phyloP scores from a whole-genome alignment of 2,329 filamentous ascomycete species.

The Sporothrix protearum region DNA sequence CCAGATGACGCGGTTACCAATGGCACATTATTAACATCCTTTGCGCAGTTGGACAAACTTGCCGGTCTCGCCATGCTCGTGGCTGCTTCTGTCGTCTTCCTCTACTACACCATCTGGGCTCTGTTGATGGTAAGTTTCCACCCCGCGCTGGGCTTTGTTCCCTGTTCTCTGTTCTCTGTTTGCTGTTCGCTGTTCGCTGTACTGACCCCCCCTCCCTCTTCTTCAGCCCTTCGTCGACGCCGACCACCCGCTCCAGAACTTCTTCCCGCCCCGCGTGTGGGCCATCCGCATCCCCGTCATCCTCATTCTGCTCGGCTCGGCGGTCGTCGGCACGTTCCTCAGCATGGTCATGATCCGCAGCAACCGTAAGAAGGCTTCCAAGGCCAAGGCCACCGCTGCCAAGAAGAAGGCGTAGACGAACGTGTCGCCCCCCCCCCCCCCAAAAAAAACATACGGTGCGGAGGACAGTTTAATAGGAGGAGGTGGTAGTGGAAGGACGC shows the following conservation, averaged over 20 bases:
- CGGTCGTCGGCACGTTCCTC: slow-evolving; percentile 93
- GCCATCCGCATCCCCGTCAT: slow-evolving; percentile 98
- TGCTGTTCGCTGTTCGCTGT: slow-evolving; percentile 19
- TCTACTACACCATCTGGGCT: slow-evolving; percentile 97
- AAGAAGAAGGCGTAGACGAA: slow-evolving; percentile 76
- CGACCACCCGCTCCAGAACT: slow-evolving; percentile 84
- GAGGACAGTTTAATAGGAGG: not conserved
- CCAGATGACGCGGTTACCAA: not conserved
- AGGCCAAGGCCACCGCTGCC: slow-evolving; percentile 68
- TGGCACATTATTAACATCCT: not conserved
- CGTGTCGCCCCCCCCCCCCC: too few relatives aligned
- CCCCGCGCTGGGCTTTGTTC: not conserved
- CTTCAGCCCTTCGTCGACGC: slow-evolving; percentile 90
- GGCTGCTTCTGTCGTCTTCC: slow-evolving; percentile 60
- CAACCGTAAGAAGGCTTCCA: slow-evolving; percentile 95
- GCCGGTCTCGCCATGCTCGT: slow-evolving; percentile 65
- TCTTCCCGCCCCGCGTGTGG: slow-evolving; percentile 98
- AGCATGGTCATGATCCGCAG: slow-evolving; percentile 98
- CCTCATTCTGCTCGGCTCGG: slow-evolving; percentile 83
- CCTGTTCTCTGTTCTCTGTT: slow-evolving; percentile 19
- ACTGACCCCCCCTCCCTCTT: slow-evolving; percentile 17
- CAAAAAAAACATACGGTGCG: not conserved
- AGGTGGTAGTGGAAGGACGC: not conserved
- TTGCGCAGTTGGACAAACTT: slow-evolving; percentile 78
- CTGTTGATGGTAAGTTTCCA: slow-evolving; percentile 75